Percentiles rank a stretch among this genome's conserved stretches.
Conservation (phyloP, 768 basidiomycete species). For the Auriscalpium vulgare region DNA sequence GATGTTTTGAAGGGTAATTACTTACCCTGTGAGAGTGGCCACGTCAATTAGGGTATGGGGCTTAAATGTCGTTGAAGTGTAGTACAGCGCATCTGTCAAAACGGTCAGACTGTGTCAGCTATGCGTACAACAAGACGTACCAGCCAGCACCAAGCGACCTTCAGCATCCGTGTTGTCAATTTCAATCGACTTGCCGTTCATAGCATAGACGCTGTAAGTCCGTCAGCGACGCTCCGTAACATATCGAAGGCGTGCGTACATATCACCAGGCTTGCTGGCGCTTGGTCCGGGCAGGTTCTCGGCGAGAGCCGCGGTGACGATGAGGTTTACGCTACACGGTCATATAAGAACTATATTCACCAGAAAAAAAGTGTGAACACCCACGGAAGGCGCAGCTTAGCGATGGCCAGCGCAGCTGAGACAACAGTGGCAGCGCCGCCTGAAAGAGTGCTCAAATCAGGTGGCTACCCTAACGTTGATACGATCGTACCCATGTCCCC, state of each 20-base stretch:
- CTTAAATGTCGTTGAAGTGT: conserved; percentile 67
- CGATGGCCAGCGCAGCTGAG: conserved; percentile 66
- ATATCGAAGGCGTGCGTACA: conserved; percentile 36
- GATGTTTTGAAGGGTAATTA: background rate
- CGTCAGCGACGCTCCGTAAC: background rate
- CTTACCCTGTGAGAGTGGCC: conserved; percentile 76
- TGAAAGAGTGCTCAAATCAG: conserved; percentile 15
- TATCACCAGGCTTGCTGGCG: conserved; percentile 72
- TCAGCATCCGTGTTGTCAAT: conserved; percentile 87
- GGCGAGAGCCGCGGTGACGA: conserved; percentile 64
- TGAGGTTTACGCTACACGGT: conserved; percentile 56
- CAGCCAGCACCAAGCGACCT: conserved; percentile 68
- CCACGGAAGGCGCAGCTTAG: conserved; percentile 74
- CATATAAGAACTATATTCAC: background rate
- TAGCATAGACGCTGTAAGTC: conserved; percentile 57
- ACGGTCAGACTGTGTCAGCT: background rate
- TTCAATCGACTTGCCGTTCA: conserved; percentile 85
- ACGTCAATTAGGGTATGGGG: conserved; percentile 82
- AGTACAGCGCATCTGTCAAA: conserved; percentile 69
- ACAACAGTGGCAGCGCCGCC: conserved; percentile 78
- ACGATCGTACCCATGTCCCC: conserved; percentile 68
- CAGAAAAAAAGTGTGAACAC: conserved; percentile 18
- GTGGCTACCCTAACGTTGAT: background rate
- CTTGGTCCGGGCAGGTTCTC: conserved; percentile 80
- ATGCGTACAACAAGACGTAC: conserved; percentile 25